Conservation (phyloP, 2,329 filamentous ascomycete species). For the Alternaria sp. region DNA sequence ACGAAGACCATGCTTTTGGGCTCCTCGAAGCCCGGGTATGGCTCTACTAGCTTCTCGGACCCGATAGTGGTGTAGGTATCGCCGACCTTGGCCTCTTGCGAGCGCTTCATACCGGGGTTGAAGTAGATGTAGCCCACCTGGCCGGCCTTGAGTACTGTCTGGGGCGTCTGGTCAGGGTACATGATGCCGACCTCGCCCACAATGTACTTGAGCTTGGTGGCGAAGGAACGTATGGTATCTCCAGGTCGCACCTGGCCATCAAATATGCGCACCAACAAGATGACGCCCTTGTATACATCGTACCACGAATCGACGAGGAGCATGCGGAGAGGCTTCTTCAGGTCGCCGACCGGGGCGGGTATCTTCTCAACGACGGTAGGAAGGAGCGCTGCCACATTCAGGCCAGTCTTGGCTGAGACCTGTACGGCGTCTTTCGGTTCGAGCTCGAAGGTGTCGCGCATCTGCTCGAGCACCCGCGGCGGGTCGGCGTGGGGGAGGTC, state of each 20-base stretch:
- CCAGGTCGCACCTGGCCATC: constrained; percentile 85
- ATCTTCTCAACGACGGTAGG: constrained; percentile 87
- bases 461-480: constrained; percentile 84
- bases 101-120: constrained; percentile 98
- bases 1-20: constrained; percentile 99
- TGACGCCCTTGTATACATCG: constrained; percentile 92
- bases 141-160: constrained; percentile 81
- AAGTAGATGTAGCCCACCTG: constrained; percentile 98
- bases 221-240: constrained; percentile 86
- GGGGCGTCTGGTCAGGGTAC: constrained; percentile 86
- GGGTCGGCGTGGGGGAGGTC: constrained; percentile 90
- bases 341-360: constrained; percentile 79
- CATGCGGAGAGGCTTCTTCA: constrained; percentile 77
- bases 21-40: constrained; percentile 92
- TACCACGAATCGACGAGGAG: constrained; percentile 98
- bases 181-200: constrained; percentile 98
- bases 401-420: constrained; percentile 93
- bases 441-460: constrained; percentile 86
- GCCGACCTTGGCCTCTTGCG: constrained; percentile 93
- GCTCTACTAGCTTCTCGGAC: constrained; percentile 76
- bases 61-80: constrained; percentile 92
- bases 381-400: constrained; percentile 84
- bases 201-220: constrained; percentile 86
- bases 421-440: constrained; percentile 76
- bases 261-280: constrained; percentile 89